Evolutionary conservation across 176 grass and related monocot genomes (phyloP), one percentile per base, ranked within the genome.

Genomic region (Metroxylon sagu): DNA sequence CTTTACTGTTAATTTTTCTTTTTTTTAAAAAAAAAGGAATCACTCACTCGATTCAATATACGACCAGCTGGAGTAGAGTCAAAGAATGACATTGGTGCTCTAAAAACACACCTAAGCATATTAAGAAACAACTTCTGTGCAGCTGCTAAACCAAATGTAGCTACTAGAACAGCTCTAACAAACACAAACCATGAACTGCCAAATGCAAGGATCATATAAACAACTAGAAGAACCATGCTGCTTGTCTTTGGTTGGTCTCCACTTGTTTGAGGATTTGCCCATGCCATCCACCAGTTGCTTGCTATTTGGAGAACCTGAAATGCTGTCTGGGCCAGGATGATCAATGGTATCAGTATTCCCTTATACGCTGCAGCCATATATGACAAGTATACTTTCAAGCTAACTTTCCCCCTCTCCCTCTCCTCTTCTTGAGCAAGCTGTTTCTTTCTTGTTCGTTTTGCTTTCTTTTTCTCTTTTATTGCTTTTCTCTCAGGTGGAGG

Each of bases 271-370:
- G 93, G 93, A 50, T 92, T 98, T 30, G 93, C 93, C 93, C 93
- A 98, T 14, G 93, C 88, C 93, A 98, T 98, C 93, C 93, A 98
- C 93, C 93, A 98, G 60, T 91, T 98, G 66, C 93, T 78, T 17
- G 83, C 93, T 73, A 98, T 86, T 73, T 98, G 93, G 73, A 98
- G 85, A 56, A 98, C 84, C 80, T 98, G 93, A 80, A 98, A 98
- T 52, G 81, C 27, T 48, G 76, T 80, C 39, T 98, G 93, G 57
- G 87, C 71, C 52, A 98, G 75, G 57, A 98, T 77, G 65, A 98
- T 98, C 18, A 98, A 75, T 6, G 93, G 93, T 80, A 98, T 92
- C 26, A 98, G 25, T 77, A 69, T 39, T 69, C 93, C 93, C 76
- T 75, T 98, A 52, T 98, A 92, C 49, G 93, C 93, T 57, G 89